Evolutionary conservation across 2,329 filamentous ascomycete species (phyloP).

Genomic region (Nigrograna mackinnonii): DNA sequence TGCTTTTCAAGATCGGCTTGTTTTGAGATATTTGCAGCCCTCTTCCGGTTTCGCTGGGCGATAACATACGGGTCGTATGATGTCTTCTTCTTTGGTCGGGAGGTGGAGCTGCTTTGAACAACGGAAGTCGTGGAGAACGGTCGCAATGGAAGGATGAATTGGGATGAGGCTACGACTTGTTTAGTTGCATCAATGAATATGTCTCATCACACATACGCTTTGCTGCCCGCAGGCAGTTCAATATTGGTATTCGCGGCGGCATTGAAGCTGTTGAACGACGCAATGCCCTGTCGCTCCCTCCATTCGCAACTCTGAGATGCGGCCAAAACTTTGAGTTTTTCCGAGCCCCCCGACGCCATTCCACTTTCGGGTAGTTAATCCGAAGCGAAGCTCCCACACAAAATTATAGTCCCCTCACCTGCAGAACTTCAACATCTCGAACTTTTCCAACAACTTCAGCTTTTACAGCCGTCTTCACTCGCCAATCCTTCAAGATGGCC

Average conservation of each 20-base stretch:
- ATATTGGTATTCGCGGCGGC: constrained; percentile 52
- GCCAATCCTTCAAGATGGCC: constrained; percentile 73
- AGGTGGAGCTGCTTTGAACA: constrained; percentile 56
- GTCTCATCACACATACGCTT: constrained; percentile 27
- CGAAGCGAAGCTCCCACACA: constrained; percentile 12
- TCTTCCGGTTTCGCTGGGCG: constrained; percentile 80
- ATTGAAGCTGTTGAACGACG: constrained; percentile 32
- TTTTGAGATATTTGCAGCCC: constrained; percentile 78
- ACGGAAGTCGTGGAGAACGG: constrained; percentile 67
- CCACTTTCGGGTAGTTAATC: constrained; percentile 12
- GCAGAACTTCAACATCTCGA: constrained; percentile 16
- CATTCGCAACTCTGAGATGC: constrained; percentile 1
- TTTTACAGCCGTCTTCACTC: constrained; percentile 22
- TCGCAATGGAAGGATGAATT: constrained; percentile 58
- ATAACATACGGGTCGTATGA: constrained; percentile 81
- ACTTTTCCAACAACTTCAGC: constrained; percentile 20
- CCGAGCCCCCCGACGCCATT: constrained; percentile 11
- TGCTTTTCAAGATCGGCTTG: constrained; percentile 69
- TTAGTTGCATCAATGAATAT: not conserved
- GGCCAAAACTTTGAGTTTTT: constrained; percentile 22
- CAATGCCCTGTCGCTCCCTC: constrained; percentile 3
- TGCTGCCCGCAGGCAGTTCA: constrained; percentile 47
- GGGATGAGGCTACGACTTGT: constrained; percentile 24
- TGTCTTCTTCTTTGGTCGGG: constrained; percentile 57
- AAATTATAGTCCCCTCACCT: constrained; percentile 10